A percentile compares a stretch with the other conserved stretches of the same genome.
Conservation (phyloP, 495 filamentous ascomycete genomes). For the Lentithecium fluviatile region DNA sequence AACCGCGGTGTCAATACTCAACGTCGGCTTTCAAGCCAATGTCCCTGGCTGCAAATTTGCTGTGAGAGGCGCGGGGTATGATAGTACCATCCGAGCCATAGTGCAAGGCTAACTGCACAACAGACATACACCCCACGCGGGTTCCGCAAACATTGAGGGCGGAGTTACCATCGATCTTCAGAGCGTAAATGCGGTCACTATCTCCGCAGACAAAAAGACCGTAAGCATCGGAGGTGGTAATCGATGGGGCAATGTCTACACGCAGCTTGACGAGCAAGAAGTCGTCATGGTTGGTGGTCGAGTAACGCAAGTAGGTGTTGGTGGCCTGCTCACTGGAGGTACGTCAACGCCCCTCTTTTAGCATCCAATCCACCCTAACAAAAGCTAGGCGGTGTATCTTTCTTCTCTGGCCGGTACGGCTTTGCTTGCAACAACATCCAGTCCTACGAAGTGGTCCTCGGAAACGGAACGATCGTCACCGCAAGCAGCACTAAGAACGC, state of each 20-base stretch:
- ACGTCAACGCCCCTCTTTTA: neutral
- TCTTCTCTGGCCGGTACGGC: slow-evolving; percentile 35
- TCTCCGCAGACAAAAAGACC: slow-evolving; percentile 18
- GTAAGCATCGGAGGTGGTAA: slow-evolving; percentile 30
- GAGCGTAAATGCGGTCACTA: slow-evolving; percentile 30
- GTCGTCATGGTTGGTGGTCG: slow-evolving; percentile 34
- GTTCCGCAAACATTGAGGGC: slow-evolving; percentile 34
- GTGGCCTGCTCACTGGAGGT: slow-evolving; percentile 36
- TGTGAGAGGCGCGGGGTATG: slow-evolving; percentile 31
- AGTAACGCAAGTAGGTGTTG: slow-evolving; percentile 31
- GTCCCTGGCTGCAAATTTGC: slow-evolving; percentile 33
- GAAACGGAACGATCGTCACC: slow-evolving; percentile 32
- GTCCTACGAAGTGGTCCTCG: slow-evolving; percentile 37
- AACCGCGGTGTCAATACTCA: slow-evolving; percentile 29
- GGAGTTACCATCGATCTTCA: slow-evolving; percentile 38
- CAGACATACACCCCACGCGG: slow-evolving; percentile 34
- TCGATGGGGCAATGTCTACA: slow-evolving; percentile 34
- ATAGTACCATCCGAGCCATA: neutral
- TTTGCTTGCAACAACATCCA: slow-evolving; percentile 38
- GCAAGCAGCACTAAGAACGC: slow-evolving; percentile 26
- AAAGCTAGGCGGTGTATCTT: slow-evolving; percentile 35
- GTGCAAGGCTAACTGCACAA: neutral
- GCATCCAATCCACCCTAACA: neutral
- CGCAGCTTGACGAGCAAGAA: slow-evolving; percentile 26
- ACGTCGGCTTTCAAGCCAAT: slow-evolving; percentile 5